A percentile compares a stretch with the other conserved stretches of the same genome.
Conservation (phyloP, 139 green algal genomes). For the Coelastrella sp. region DNA sequence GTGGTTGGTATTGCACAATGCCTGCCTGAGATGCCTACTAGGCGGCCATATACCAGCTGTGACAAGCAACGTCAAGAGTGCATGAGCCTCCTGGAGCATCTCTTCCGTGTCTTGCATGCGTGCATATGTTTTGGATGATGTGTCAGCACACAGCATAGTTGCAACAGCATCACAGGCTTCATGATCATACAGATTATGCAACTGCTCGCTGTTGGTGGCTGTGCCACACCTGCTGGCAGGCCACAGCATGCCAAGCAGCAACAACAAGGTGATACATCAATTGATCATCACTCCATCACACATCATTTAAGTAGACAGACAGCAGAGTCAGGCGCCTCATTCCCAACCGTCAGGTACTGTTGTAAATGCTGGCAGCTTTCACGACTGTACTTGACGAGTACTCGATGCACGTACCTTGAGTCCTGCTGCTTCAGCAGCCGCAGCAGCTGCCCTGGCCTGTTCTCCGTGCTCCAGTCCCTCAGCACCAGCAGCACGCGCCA, state of each 20-base stretch:
- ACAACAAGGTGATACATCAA: neutral
- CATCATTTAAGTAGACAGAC: neutral
- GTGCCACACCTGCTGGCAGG: no score
- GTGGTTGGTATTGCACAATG: neutral
- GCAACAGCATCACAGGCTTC: no score
- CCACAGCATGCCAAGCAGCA: neutral
- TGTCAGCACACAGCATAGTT: no score
- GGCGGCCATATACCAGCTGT: no score
- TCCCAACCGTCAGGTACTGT: neutral
- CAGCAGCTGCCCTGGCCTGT: constrained; percentile 4
- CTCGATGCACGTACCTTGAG: neutral
- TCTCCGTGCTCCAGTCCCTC: constrained; percentile 17
- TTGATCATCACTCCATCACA: neutral
- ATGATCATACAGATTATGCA: no score
- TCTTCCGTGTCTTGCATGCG: no score
- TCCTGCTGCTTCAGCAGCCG: constrained; percentile 12
- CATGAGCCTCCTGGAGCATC: no score
- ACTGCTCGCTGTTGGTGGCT: no score
- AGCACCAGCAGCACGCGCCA: constrained; percentile 4
- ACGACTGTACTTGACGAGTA: neutral
- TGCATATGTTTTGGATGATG: no score
- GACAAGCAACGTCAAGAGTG: no score
- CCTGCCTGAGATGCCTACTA: no score
- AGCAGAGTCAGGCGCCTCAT: neutral
- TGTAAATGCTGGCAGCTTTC: no score